Evolutionary conservation across 2,329 filamentous ascomycete genomes (phyloP).

Genomic region (Colletotrichum eremochloae): DNA sequence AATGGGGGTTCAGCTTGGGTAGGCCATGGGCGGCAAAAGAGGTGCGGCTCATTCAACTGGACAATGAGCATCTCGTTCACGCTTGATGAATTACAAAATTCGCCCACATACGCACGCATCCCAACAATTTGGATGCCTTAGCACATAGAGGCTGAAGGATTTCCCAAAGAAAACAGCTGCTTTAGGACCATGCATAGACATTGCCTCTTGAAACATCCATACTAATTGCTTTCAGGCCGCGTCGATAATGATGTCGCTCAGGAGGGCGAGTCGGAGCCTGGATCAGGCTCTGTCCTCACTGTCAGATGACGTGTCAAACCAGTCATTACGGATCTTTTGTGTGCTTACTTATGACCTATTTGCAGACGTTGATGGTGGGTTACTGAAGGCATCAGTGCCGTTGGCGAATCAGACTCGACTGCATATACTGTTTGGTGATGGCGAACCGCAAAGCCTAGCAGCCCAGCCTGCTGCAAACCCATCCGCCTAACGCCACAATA

Average conservation of each 20-base stretch:
- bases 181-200: slow-evolving; percentile 1
- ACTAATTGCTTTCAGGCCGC: neutral
- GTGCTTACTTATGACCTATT: neutral
- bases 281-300: neutral
- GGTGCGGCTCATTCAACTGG: neutral
- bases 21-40: slow-evolving; percentile 12
- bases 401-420: neutral
- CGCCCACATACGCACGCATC: neutral
- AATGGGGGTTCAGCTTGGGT: neutral
- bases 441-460: neutral
- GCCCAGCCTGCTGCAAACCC: neutral
- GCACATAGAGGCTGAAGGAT: neutral
- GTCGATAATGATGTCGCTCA: neutral
- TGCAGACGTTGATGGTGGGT: neutral
- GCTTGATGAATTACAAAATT: neutral
- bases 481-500: slow-evolving; percentile 2
- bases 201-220: neutral
- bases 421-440: neutral
- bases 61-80: neutral
- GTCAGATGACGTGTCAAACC: slow-evolving; percentile 6
- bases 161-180: neutral
- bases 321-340: neutral
- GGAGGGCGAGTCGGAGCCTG: neutral
- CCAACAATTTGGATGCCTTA: neutral
- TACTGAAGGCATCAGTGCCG: neutral